phyloP scores from a whole-genome alignment of 2,329 filamentous ascomycete genomes.

The Mycosphaerella arachidis region DNA sequence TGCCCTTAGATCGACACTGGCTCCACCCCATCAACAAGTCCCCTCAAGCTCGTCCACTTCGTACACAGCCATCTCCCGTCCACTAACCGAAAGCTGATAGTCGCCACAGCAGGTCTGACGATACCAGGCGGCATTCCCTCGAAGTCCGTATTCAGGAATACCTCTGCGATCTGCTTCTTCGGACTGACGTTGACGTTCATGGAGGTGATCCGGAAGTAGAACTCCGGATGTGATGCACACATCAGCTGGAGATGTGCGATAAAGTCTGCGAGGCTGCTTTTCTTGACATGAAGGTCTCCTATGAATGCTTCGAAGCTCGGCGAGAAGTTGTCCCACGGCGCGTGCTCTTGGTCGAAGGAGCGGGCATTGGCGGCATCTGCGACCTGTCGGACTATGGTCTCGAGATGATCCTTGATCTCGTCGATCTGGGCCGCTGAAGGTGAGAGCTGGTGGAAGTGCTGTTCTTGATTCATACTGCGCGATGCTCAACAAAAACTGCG shows the following conservation, averaged over 20 bases:
- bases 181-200: background rate
- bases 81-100: background rate
- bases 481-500: too few relatives aligned
- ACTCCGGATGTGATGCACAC: background rate
- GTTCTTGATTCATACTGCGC: too few relatives aligned
- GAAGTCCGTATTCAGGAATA: background rate
- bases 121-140: slow-evolving; percentile 1
- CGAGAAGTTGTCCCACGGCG: background rate
- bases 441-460: too few relatives aligned
- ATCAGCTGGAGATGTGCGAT: background rate
- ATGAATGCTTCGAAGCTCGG: background rate
- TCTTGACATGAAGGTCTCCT: background rate
- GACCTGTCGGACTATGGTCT: background rate
- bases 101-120: background rate
- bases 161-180: background rate
- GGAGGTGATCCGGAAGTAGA: background rate
- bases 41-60: slow-evolving; percentile 3
- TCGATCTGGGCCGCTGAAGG: background rate
- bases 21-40: background rate
- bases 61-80: background rate
- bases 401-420: background rate
- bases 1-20: background rate
- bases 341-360: background rate
- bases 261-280: background rate
- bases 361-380: background rate